Evolutionary conservation across 208 protist genomes (phyloP), one percentile per base, ranked within the genome.

Genomic region (Wallacemonas sp.): DNA sequence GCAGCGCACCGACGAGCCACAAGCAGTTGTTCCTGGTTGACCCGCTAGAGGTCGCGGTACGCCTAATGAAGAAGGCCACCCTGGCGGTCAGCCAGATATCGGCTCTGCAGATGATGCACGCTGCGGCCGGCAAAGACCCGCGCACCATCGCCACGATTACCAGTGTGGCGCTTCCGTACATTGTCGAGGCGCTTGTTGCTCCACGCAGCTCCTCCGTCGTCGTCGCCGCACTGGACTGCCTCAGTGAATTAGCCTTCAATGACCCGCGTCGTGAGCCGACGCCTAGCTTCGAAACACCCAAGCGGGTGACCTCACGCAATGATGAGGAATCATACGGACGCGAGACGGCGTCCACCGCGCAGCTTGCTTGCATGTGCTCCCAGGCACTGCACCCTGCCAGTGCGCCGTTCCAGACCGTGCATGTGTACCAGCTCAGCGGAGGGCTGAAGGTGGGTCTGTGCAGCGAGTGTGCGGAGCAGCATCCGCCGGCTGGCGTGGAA

Each of bases 191-290:
- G 59, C 42, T 71, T 4, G 59, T 48, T 13, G 63, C 50, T 15
- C 67, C 74, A 8, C 65, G 61, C 52, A 89, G 73, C 71, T 70
- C 79, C 3, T 63, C 74, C 54, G 81, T 77, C 39, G 76, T 79
- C 30, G 71, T 77, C 45, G 79, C 82, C 26, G 83, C 76, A 8
- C 73, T 90, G 57, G 71, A 84, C 26, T 85, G 81, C 59, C 84
- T 93, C 68, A 70, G 57, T n/a, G 83, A 90, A 59, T 30, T 93
- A 24, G 71, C 79, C 55, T 84, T 78, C 65, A 89, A 88, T 46
- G 81, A 84, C 61, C 80, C 80, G 3, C 80, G 73, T 9, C 21
- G 26, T 27, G 71, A 60, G 26, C 2, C 37, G 17, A 13, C 30
- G 19, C 13, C 3, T 26, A 32, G 15, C 4, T 69, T 42, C 27